Base-by-base conservation (phyloP, 2,329 filamentous ascomycete species). In the Apiospora pterosperma region DNA sequence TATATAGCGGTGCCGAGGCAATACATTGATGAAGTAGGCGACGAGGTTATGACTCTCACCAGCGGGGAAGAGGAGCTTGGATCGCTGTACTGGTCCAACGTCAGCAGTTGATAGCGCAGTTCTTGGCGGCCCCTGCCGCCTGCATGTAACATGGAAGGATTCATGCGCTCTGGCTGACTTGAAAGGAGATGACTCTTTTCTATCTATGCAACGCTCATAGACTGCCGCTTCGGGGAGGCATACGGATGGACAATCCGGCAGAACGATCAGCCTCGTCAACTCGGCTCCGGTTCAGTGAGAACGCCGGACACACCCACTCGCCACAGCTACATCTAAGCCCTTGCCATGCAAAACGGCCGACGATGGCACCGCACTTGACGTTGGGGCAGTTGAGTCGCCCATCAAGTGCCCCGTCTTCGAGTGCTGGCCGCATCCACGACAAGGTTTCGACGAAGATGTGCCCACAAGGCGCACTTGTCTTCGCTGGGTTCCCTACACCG, bases 281-380 rank as follows among this genome's bases (percentile, higher is more conserved):
- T 70, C 89, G 89, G 62, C 91, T 90, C 76, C 90, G 92, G 63
- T 93, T 90, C 67, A 98, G 82, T 67, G 91, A 95, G 75, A 99
- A 96, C 0, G 91, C 94, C 10, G 96, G 95, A 61, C 93, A 92
- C 25, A 97, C 85, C 95, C 96, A 98, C 67, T 90, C 88, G 41
- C 90, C 89, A 77, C 96, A 99, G 74, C 89, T 96, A 80, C 96
- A 99, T 76, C 89, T 89, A 84, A 97, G 90, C 16, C 96, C 96
- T 76, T 96, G 93, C 96, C 96, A 99, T 62, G 95, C 92, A 75
- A 97, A 99, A 71, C 96, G 92, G 42, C 96, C 96, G 59, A 98
- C 88, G 62, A 92, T 93, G 44, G 92, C 88, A 59, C 86, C 88
- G 77, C 96, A 99, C 73, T 90, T 91, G 10, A 76, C 65, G 70